A percentile compares a stretch with the other conserved stretches of the same genome.
These are phyloP conservation scores for Phialophora tarda DNA, from an alignment of 2,329 filamentous ascomycete genomes.

Conservation along the genomic window DNA sequence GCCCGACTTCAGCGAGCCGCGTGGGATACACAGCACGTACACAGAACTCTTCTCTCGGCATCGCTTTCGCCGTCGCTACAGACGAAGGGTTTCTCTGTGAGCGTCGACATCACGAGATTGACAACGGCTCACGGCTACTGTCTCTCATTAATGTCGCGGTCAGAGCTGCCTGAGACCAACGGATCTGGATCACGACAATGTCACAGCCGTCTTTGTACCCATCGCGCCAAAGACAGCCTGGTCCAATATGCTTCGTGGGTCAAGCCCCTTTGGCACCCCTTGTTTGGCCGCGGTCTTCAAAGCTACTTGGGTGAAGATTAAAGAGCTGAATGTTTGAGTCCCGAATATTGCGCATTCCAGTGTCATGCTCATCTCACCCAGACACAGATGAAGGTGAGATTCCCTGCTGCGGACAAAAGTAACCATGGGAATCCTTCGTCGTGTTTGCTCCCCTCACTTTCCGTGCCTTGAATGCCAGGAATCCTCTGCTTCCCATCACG, in stretches of 20 bases:
- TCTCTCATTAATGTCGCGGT: neutral
- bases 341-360: neutral
- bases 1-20: too few species aligned
- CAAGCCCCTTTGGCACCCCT: neutral
- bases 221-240: neutral
- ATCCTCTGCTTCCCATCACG: neutral
- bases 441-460: too few species aligned
- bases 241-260: too few species aligned
- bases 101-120: neutral
- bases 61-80: conserved; percentile 3
- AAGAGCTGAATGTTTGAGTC: too few species aligned
- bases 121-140: neutral
- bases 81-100: neutral
- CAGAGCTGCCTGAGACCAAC: neutral
- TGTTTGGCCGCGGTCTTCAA: neutral
- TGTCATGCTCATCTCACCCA: too few species aligned
- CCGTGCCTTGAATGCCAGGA: too few species aligned
- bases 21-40: too few species aligned
- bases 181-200: neutral
- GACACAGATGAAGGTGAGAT: too few species aligned
- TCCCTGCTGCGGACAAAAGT: neutral
- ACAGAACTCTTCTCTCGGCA: conserved; percentile 5
- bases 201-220: neutral
- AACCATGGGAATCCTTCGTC: neutral
- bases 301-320: neutral